Evolutionary conservation across 2,329 filamentous ascomycete species (phyloP).

Genomic region (Hymenoscyphus fraxineus): DNA sequence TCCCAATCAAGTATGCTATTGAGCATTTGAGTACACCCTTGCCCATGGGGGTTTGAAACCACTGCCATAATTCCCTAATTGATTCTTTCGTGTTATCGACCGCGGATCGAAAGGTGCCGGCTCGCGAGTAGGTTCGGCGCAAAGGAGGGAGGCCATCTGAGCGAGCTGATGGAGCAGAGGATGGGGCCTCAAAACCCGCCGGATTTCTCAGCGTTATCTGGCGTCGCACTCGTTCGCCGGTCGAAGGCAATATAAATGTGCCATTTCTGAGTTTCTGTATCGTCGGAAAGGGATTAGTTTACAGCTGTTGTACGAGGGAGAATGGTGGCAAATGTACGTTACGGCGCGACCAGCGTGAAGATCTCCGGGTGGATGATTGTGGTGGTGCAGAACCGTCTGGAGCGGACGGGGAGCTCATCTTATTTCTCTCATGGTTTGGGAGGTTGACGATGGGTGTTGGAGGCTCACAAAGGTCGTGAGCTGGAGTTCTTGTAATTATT

Average conservation of each 20-base stretch:
- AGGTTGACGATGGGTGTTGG: background rate
- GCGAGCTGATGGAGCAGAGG: conserved; percentile 11
- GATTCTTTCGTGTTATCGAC: conserved; percentile 36
- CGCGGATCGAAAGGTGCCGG: conserved; percentile 35
- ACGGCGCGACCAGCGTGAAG: conserved; percentile 24
- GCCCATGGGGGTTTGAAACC: conserved; percentile 68
- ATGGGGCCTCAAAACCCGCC: conserved; percentile 33
- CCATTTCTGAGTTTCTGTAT: conserved; percentile 71
- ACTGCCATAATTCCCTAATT: conserved; percentile 47
- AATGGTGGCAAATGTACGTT: conserved; percentile 23
- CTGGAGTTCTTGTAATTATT: background rate
- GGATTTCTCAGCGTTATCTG: conserved; percentile 70
- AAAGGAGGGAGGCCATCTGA: conserved; percentile 16
- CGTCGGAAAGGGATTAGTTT: conserved; percentile 1
- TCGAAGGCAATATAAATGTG: conserved; percentile 81
- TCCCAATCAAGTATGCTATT: conserved; percentile 81
- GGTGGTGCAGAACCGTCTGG: conserved; percentile 28
- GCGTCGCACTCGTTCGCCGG: conserved; percentile 78
- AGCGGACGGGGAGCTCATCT: conserved; percentile 33
- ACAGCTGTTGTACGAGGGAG: background rate
- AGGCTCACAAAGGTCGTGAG: background rate
- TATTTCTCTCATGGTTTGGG: conserved; percentile 23
- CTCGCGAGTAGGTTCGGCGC: conserved; percentile 23
- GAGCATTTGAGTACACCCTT: conserved; percentile 86
- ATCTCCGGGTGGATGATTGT: conserved; percentile 22